A percentile compares a stretch with the other conserved stretches of the same genome.
Conservation (phyloP, 345 rosid species). For the Gossypium thurberi region DNA sequence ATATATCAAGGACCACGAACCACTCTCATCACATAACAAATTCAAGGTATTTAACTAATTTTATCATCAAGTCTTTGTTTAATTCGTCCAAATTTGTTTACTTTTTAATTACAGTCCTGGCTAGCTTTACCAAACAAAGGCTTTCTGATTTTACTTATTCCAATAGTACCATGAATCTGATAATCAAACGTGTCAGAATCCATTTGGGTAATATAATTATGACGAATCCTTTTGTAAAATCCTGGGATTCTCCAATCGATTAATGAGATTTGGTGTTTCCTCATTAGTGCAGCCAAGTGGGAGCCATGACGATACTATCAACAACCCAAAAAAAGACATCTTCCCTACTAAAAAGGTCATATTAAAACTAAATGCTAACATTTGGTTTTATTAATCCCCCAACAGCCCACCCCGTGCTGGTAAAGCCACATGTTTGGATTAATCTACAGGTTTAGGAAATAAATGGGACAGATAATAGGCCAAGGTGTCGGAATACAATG, state of each 20-base stretch:
- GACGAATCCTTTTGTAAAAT: neutral
- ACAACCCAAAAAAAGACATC: constrained; percentile 1
- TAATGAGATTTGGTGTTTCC: constrained; percentile 23
- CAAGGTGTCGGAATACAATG: constrained; percentile 15
- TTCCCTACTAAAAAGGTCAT: constrained; percentile 20
- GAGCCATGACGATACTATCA: constrained; percentile 20
- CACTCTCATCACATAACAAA: neutral
- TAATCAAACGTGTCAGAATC: constrained; percentile 23
- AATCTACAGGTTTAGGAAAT: neutral
- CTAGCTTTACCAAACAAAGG: neutral
- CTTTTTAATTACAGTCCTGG: no score
- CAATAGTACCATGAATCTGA: constrained; percentile 26
- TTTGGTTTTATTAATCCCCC: constrained; percentile 5
- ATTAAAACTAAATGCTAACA: constrained; percentile 5
- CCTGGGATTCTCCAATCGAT: constrained; percentile 5
- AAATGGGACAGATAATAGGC: constrained; percentile 21
- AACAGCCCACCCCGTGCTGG: constrained; percentile 1
- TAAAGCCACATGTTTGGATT: constrained; percentile 13
- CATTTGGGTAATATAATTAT: constrained; percentile 13
- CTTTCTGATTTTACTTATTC: neutral
- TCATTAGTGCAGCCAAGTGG: constrained; percentile 23
- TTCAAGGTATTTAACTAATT: neutral
- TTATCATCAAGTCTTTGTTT: neutral
- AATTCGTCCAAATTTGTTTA: neutral
- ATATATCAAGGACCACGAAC: neutral